Conservation (phyloP, 495 filamentous ascomycete genomes). For the Apiosordaria backusii region DNA sequence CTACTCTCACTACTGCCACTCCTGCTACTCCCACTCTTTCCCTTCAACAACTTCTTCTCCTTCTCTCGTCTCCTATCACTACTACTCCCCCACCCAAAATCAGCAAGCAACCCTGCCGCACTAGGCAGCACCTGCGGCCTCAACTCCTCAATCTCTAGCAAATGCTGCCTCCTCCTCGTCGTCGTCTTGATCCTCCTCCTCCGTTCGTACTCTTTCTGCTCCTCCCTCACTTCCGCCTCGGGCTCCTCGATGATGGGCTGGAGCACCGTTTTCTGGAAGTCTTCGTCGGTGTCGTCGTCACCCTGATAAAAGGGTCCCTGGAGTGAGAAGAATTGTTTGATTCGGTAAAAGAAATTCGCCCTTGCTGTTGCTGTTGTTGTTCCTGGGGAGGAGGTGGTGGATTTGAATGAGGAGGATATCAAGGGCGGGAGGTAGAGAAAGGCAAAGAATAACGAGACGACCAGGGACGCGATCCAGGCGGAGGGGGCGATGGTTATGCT, state of each 20-base stretch:
- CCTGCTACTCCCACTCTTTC: background rate
- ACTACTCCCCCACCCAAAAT: no score
- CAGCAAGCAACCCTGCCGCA: no score
- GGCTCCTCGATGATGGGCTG: slow-evolving; percentile 21
- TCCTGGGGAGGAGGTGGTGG: background rate
- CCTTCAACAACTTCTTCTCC: background rate
- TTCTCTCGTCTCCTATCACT: background rate
- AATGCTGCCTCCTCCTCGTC: slow-evolving; percentile 3
- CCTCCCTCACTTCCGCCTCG: slow-evolving; percentile 14
- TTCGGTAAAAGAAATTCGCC: background rate
- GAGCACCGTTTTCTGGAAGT: background rate
- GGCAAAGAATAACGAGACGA: slow-evolving; percentile 49
- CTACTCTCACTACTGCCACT: slow-evolving; percentile 8
- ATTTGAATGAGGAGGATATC: no score
- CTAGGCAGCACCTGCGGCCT: no score
- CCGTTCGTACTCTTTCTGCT: slow-evolving; percentile 10
- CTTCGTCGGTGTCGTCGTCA: background rate
- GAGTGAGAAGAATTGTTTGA: background rate
- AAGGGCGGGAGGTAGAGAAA: slow-evolving; percentile 46
- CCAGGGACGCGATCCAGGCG: slow-evolving; percentile 48
- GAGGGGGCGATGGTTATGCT: slow-evolving; percentile 52
- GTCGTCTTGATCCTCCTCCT: background rate
- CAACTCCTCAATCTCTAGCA: no score
- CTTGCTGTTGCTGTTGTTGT: background rate
- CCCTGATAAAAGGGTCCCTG: background rate